These are phyloP conservation scores for Thelonectria olida DNA, from an alignment of 2,329 filamentous ascomycete species.

Conservation along the genomic window DNA sequence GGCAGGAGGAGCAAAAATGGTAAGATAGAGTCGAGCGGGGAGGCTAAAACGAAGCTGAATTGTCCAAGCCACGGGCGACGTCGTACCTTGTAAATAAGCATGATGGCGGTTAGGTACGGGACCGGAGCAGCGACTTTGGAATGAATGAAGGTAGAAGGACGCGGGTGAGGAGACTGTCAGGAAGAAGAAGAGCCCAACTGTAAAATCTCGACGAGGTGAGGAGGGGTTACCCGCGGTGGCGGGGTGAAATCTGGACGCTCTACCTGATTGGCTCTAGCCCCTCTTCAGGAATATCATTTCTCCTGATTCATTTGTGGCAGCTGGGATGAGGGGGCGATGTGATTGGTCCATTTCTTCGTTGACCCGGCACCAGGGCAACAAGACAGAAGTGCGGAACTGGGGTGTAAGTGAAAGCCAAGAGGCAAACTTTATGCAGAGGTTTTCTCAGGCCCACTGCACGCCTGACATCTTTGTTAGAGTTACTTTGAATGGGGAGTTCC, in stretches of 20 bases:
- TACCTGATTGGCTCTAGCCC: constrained; percentile 10
- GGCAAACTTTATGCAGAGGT: neutral
- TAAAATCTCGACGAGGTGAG: constrained; percentile 35
- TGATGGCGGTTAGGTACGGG: constrained; percentile 59
- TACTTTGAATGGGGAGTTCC: no score
- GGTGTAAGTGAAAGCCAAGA: neutral
- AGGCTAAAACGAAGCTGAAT: neutral
- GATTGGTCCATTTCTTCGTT: neutral
- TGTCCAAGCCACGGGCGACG: neutral
- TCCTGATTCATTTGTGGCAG: constrained; percentile 21
- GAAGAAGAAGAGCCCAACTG: constrained; percentile 31
- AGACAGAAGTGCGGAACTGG: neutral
- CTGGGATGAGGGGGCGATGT: neutral
- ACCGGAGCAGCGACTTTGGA: constrained; percentile 30
- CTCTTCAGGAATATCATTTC: constrained; percentile 16
- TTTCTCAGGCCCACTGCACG: neutral
- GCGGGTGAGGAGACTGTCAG: constrained; percentile 25
- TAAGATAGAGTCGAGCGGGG: constrained; percentile 29
- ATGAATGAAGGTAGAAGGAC: constrained; percentile 29
- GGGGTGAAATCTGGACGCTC: constrained; percentile 20
- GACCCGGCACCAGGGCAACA: neutral
- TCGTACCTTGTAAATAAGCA: constrained; percentile 78
- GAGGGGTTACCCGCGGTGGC: constrained; percentile 38
- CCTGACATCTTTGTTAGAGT: neutral
- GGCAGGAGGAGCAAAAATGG: constrained; percentile 24